These are phyloP conservation scores for Macrolepiota dolichaula DNA, from an alignment of 768 basidiomycete genomes.

Conservation along the genomic window DNA sequence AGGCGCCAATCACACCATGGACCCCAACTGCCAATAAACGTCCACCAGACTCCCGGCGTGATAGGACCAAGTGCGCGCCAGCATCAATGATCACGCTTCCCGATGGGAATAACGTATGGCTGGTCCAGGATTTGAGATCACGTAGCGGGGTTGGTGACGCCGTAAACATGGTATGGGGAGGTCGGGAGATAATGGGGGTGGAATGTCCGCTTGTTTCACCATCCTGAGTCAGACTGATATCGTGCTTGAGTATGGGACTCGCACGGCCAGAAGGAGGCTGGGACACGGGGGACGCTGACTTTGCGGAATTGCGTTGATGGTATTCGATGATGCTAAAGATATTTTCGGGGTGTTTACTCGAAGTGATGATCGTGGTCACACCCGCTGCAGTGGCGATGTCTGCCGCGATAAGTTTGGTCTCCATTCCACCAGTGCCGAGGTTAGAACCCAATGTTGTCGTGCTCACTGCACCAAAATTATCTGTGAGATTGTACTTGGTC, in stretches of 20 bases:
- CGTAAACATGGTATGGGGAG: constrained; percentile 87
- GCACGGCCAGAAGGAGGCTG: constrained; percentile 1
- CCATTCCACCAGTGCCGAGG: constrained; percentile 98
- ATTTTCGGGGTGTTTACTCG: constrained; percentile 72
- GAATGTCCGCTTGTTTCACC: constrained; percentile 20
- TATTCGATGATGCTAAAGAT: constrained; percentile 83
- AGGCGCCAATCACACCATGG: constrained; percentile 78
- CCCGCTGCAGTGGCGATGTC: constrained; percentile 97
- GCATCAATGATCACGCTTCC: constrained; percentile 86
- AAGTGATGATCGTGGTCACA: constrained; percentile 86
- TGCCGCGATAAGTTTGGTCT: constrained; percentile 97
- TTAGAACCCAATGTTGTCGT: constrained; percentile 89
- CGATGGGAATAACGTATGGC: constrained; percentile 88
- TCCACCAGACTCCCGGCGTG: constrained; percentile 84
- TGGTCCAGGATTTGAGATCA: constrained; percentile 95
- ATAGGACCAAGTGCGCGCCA: constrained; percentile 86
- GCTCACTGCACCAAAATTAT: constrained; percentile 56
- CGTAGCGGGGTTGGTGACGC: constrained; percentile 68
- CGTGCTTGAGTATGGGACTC: neutral
- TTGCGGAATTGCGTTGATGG: constrained; percentile 42
- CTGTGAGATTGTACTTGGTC: neutral
- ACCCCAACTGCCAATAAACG: constrained; percentile 92
- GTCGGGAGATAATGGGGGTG: constrained; percentile 36
- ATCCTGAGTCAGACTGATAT: neutral
- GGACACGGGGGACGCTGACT: constrained; percentile 19